Evolutionary conservation across 345 rosid genomes (phyloP), one percentile per base, ranked within the genome.

Genomic region (Clausena lansium): DNA sequence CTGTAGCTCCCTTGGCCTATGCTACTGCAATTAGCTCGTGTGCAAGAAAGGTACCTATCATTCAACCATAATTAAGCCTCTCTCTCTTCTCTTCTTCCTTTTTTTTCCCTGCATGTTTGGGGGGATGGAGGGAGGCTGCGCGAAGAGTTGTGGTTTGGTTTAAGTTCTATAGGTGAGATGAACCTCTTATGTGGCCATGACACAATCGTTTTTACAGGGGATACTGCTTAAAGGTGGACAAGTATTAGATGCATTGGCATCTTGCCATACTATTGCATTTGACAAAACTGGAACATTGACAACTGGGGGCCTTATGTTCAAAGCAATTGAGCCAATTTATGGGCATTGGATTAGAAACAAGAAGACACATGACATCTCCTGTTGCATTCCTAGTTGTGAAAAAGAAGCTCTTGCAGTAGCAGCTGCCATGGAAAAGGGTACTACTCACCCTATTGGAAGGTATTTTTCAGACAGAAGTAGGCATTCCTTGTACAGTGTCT

Each of bases 371-470:
- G 19, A 71, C 54, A 6, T 84, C 63, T 84, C 88, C 38, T 96
- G 99, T 81, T 96, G 99, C 77, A 75, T 77, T 77, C 98, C 99
- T 62, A 89, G 71, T 78, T 96, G 99, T 87, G 99, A 96, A 83
- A 90, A 87, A 76, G 97, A 96, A 89, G 99, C 99, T 78, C 97
- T 96, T 71, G 99, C 98, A 30, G 97, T 96, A 50, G 99, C 99
- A 22, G 93, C 99, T 84, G 98, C 99, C 8, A 94, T 96, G 99
- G 98, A 96, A 84, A 96, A 92, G 91, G 99, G 99, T 69, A 94
- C 99, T 59, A 96, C 99, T 65, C 99, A 96, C 83, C 99, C 99
- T 75, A 96, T 96, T 80, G 99, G 99, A 88, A 94, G 99, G 98
- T 92, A 87, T 77, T 75, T 66, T 39, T 69, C 76, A 54, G 54